These are phyloP conservation scores for Pseudomassariella vexata DNA, from an alignment of 2,329 filamentous ascomycete genomes.

Conservation along the genomic window DNA sequence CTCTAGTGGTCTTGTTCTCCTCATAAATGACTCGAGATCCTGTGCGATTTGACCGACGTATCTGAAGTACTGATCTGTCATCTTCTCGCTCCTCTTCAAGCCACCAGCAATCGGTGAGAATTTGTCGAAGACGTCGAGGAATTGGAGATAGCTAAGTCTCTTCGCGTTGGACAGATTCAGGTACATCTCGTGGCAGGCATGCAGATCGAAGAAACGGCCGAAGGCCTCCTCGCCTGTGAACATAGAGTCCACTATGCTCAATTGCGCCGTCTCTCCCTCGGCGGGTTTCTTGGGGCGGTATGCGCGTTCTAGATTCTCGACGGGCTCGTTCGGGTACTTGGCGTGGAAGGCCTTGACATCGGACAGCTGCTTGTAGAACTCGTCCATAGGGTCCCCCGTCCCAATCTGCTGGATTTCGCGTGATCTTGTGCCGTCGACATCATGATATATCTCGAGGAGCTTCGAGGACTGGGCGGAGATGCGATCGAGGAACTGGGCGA, in stretches of 20 bases:
- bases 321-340: slow-evolving; percentile 87
- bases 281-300: slow-evolving; percentile 68
- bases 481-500: slow-evolving; percentile 77
- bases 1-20: slow-evolving; percentile 77
- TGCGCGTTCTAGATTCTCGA: slow-evolving; percentile 89
- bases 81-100: slow-evolving; percentile 75
- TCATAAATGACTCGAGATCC: slow-evolving; percentile 86
- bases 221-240: slow-evolving; percentile 95
- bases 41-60: slow-evolving; percentile 76
- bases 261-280: slow-evolving; percentile 57
- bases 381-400: slow-evolving; percentile 79
- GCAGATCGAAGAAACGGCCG: slow-evolving; percentile 88
- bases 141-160: slow-evolving; percentile 84
- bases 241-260: slow-evolving; percentile 75
- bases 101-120: slow-evolving; percentile 70
- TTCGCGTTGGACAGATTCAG: slow-evolving; percentile 85
- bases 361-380: slow-evolving; percentile 81
- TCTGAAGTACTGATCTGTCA: slow-evolving; percentile 87
- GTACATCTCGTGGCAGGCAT: slow-evolving; percentile 76
- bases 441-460: slow-evolving; percentile 77
- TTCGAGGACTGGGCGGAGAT: slow-evolving; percentile 82
- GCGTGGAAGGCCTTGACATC: slow-evolving; percentile 83
- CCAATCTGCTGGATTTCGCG: slow-evolving; percentile 81
- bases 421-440: slow-evolving; percentile 64
- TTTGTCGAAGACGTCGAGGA: slow-evolving; percentile 83